Evolutionary conservation across 805 yeast species (phyloP).

Genomic region (Debaryomyces castellii): DNA sequence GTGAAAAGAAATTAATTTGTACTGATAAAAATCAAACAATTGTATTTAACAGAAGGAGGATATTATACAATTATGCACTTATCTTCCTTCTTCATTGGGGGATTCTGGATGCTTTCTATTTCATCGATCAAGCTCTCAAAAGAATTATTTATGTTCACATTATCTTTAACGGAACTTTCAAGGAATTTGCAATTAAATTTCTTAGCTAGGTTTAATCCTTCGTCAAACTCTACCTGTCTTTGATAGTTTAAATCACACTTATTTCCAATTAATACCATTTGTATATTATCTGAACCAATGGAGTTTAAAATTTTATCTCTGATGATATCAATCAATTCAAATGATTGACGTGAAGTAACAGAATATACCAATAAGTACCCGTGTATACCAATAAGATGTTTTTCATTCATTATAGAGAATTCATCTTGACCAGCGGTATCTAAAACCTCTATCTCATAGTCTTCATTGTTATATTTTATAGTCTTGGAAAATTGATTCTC

Average conservation of each 20-base stretch:
- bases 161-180: slow-evolving; percentile 51
- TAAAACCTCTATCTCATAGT: slow-evolving; percentile 77
- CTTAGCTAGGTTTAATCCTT: slow-evolving; percentile 45
- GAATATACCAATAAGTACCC: slow-evolving; percentile 83
- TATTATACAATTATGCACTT: slow-evolving; percentile 48
- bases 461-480: slow-evolving; percentile 66
- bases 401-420: slow-evolving; percentile 75
- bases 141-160: slow-evolving; percentile 46
- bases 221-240: slow-evolving; percentile 62
- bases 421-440: slow-evolving; percentile 97
- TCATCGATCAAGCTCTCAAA: slow-evolving; percentile 58
- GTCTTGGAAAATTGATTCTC: slow-evolving; percentile 80
- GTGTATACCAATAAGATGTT: slow-evolving; percentile 75
- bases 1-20: neutral
- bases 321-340: slow-evolving; percentile 71
- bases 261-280: slow-evolving; percentile 63
- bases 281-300: slow-evolving; percentile 48
- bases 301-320: slow-evolving; percentile 82
- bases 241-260: slow-evolving; percentile 63
- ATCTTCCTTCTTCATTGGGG: slow-evolving; percentile 43
- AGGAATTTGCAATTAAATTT: slow-evolving; percentile 45
- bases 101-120: slow-evolving; percentile 65
- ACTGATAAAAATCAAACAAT: neutral
- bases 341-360: slow-evolving; percentile 73
- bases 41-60: neutral